These are phyloP conservation scores for Biscutella auriculata DNA, from an alignment of 441 rosid species.

Conservation along the genomic window DNA sequence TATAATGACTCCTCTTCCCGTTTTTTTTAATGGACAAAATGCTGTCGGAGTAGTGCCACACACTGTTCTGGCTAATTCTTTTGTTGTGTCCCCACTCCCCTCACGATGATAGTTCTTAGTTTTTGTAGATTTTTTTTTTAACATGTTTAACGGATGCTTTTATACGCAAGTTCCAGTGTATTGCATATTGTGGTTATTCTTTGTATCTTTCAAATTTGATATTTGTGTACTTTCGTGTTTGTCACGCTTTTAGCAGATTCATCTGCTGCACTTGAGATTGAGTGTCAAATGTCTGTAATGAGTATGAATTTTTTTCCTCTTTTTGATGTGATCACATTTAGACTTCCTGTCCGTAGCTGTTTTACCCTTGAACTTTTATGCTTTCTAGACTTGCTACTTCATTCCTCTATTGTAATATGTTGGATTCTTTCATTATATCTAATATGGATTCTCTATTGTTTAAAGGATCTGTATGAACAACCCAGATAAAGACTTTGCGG, in stretches of 20 bases:
- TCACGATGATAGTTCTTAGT: background rate
- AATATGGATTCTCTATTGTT: conserved; percentile 12
- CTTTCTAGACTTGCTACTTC: background rate
- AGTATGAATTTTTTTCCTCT: background rate
- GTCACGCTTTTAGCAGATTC: background rate
- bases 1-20: background rate
- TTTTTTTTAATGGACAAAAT: background rate
- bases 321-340: background rate
- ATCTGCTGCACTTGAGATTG: background rate
- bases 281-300: background rate
- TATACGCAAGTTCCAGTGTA: background rate
- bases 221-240: background rate
- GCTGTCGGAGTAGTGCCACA: background rate
- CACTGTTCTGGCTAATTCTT: background rate
- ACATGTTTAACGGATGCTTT: background rate
- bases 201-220: background rate
- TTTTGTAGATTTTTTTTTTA: background rate
- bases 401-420: background rate
- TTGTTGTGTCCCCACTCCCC: background rate
- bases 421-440: background rate
- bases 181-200: background rate
- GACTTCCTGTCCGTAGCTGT: background rate
- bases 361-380: background rate
- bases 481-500: conserved; percentile 47
- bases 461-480: conserved; percentile 83